Evolutionary conservation across 1,139 yeast genomes (phyloP).

Genomic region (Yamadazyma atlantica): DNA sequence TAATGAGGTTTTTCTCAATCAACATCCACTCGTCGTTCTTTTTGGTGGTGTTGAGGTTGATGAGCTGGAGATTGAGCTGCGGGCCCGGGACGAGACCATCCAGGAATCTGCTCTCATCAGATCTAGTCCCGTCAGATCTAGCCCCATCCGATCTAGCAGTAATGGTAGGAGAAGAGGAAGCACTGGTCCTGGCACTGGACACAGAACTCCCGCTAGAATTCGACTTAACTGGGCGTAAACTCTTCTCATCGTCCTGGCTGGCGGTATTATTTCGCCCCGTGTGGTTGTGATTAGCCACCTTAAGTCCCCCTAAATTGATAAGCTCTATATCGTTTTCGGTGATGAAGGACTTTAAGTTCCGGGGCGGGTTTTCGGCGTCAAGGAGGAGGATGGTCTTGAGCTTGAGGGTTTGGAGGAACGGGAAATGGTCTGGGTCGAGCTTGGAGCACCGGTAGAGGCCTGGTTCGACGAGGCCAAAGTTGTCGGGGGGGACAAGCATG

Average conservation of each 20-base stretch:
- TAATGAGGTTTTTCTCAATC: conserved; percentile 56
- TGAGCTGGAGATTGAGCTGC: conserved; percentile 13
- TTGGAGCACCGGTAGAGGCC: conserved; percentile 64
- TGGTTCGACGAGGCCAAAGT: conserved; percentile 74
- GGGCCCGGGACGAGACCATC: too few relatives aligned
- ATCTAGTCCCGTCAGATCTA: too few relatives aligned
- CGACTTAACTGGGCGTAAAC: conserved; percentile 7
- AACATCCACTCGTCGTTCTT: conserved; percentile 70
- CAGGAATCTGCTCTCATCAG: too few relatives aligned
- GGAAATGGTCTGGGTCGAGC: conserved; percentile 55
- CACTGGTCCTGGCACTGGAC: conserved; percentile 5
- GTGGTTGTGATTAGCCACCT: conserved; percentile 43
- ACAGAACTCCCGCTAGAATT: conserved; percentile 6
- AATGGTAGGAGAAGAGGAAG: background rate
- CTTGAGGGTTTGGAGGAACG: conserved; percentile 64
- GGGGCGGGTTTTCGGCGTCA: conserved; percentile 72
- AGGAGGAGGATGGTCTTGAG: conserved; percentile 58
- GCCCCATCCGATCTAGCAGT: too few relatives aligned
- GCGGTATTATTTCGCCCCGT: conserved; percentile 29
- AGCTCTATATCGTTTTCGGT: conserved; percentile 43
- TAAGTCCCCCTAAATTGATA: conserved; percentile 46
- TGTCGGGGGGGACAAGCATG: conserved; percentile 76
- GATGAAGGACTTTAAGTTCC: conserved; percentile 48
- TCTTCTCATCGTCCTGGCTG: conserved; percentile 16
- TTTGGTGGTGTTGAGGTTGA: conserved; percentile 14